phyloP scores from a whole-genome alignment of 2,329 filamentous ascomycete species.

The Beauveria pseudobassiana region DNA sequence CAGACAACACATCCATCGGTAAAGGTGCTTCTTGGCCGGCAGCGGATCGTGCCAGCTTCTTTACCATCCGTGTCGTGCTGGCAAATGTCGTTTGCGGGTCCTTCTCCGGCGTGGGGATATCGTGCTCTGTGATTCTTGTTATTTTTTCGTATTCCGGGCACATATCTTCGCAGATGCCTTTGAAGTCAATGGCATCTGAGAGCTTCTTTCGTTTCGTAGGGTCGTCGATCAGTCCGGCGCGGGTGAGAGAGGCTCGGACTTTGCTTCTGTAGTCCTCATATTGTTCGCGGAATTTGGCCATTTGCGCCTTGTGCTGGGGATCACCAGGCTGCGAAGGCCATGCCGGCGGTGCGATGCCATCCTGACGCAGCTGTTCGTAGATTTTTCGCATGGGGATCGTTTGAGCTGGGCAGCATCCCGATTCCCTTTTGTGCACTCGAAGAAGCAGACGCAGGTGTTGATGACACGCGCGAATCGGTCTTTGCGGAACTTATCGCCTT shows the following conservation, averaged over 20 bases:
- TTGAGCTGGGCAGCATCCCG: constrained; percentile 16
- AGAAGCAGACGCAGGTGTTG: constrained; percentile 13
- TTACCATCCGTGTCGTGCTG: constrained; percentile 51
- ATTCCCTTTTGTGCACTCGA: background rate
- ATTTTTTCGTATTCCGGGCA: constrained; percentile 61
- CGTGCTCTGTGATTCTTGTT: constrained; percentile 53
- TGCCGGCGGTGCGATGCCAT: constrained; percentile 44
- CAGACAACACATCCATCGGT: constrained; percentile 60
- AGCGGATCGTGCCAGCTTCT: constrained; percentile 59
- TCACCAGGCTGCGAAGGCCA: constrained; percentile 51
- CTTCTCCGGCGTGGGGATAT: constrained; percentile 51
- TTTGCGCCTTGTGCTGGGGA: constrained; percentile 39
- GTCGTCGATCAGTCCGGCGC: constrained; percentile 55
- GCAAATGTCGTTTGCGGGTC: constrained; percentile 36
- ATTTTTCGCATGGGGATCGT: constrained; percentile 42
- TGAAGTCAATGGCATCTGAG: constrained; percentile 58
- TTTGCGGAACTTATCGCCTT: constrained; percentile 11
- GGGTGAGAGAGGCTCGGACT: constrained; percentile 50
- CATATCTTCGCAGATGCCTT: constrained; percentile 63
- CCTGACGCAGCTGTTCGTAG: constrained; percentile 43
- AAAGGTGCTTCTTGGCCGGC: constrained; percentile 61
- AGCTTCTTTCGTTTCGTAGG: constrained; percentile 55
- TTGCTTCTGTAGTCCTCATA: constrained; percentile 51
- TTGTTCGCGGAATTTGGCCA: constrained; percentile 47
- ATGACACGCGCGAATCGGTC: constrained; percentile 13